Evolutionary conservation across 2,329 filamentous ascomycete genomes (phyloP), one percentile per base, ranked within the genome.

Genomic region (Herpotrichia juniperi): DNA sequence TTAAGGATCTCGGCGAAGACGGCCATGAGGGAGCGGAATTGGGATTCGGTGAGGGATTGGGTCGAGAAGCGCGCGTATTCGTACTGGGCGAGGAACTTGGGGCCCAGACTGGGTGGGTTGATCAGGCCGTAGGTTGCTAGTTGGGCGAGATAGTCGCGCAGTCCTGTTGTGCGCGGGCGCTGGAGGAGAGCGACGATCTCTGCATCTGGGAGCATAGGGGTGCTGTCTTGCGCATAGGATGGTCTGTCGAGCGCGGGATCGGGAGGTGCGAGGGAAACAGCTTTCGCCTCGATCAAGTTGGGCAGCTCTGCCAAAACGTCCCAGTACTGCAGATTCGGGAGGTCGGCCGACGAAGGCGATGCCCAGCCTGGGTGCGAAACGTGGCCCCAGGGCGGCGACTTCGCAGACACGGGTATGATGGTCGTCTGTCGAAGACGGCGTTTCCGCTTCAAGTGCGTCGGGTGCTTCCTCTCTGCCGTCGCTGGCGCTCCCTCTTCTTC

Each of bases 321-420:
- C 62, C 81, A 83, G 73, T 96, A 97, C 58, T 96, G 87, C n/a
- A 97, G 76, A 66, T 91, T 86, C 4, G 91, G 87, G 16, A 94
- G 76, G 66, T 94, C 89, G 8, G 83, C 78, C 1, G 86, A 88
- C 25, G 84, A 83, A 5, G 93, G 93, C 2, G 91, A 90, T 2
- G 89, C 88, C 93, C 94, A 97, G 46, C 93, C 94, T 14, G 86
- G 80, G 69, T 99, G 94, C 53, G 90, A 85, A 46, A 97, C 86
- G n/a, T 85, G 77, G 19, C 90, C 91, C 93, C 93, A 97, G 58
- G 77, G 84, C 22, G 88, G 83, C 37, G 64, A 79, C 69, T 57
- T 50, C 50, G 72, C 46, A 64, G 76, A 68, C 58, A 81, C 64
- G 8, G 68, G 63, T 9, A 79, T 73, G 24, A 74, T 64, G 2